Percentiles rank a stretch among this genome's conserved stretches.
These are phyloP conservation scores for Globisporangium spiculum DNA, from an alignment of 352 stramenopile species.

Conservation along the genomic window DNA sequence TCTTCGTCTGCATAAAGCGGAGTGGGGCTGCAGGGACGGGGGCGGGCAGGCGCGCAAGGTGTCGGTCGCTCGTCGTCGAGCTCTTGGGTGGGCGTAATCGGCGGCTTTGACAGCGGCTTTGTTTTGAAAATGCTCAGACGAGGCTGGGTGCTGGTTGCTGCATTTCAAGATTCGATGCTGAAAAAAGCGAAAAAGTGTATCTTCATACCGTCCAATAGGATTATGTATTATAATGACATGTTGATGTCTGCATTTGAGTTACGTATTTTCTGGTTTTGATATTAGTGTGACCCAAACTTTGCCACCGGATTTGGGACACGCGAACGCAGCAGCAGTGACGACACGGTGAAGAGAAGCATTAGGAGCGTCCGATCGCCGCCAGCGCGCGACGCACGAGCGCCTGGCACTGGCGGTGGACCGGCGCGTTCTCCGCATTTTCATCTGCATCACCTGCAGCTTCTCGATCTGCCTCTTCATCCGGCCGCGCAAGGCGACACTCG, in stretches of 20 bases:
- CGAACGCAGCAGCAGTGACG: neutral
- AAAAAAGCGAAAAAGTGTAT: neutral
- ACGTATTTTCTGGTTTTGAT: neutral
- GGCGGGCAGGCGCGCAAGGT: no score
- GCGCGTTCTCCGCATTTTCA: neutral
- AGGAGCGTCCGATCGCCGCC: neutral
- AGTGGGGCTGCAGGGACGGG: neutral
- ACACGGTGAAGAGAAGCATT: neutral
- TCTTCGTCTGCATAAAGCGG: slow-evolving; percentile 15
- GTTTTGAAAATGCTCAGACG: neutral
- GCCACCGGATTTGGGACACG: neutral
- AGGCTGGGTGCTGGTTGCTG: neutral
- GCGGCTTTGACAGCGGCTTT: neutral
- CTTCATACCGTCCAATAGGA: neutral
- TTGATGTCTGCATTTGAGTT: neutral
- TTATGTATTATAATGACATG: neutral
- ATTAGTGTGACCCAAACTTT: neutral
- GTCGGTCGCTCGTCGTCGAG: no score
- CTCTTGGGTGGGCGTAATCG: no score
- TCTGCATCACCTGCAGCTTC: neutral
- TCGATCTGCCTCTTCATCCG: neutral
- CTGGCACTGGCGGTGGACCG: slow-evolving; percentile 3
- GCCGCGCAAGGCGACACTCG: slow-evolving; percentile 4
- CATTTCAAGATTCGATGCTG: neutral
- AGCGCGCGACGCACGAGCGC: slow-evolving; percentile 6